These are phyloP conservation scores for Berkeleyomyces basicola DNA, from an alignment of 2,329 filamentous ascomycete genomes.

Conservation along the genomic window DNA sequence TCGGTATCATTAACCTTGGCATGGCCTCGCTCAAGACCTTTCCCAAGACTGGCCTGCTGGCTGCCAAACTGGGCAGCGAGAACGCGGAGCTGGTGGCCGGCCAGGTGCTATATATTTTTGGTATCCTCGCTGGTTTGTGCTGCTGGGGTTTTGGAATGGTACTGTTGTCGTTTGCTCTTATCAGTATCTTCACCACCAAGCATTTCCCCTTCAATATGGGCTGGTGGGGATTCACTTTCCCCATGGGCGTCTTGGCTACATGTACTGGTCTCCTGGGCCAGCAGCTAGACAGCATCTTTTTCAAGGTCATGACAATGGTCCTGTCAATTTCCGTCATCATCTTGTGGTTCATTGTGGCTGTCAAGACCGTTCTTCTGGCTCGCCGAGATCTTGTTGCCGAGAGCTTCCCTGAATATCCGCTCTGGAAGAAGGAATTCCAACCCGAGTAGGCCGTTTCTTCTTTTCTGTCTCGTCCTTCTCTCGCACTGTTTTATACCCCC, in stretches of 20 bases:
- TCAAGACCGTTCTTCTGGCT: conserved; percentile 23
- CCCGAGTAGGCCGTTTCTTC: conserved; percentile 4
- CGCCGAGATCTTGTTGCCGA: conserved; percentile 11
- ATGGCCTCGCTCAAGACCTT: conserved; percentile 28
- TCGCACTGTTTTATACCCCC: not conserved
- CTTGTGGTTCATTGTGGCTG: conserved; percentile 27
- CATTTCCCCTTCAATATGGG: conserved; percentile 30
- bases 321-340: conserved; percentile 25
- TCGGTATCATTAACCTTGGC: conserved; percentile 36
- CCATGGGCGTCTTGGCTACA: conserved; percentile 27
- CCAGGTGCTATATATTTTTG: conserved; percentile 40
- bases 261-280: conserved; percentile 25
- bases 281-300: conserved; percentile 28
- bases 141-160: conserved; percentile 31
- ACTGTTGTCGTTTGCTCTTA: conserved; percentile 28
- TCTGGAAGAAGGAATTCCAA: conserved; percentile 14
- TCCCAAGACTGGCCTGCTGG: conserved; percentile 21
- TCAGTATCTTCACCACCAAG: conserved; percentile 25
- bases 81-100: conserved; percentile 21
- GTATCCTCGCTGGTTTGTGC: conserved; percentile 29
- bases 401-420: conserved; percentile 12
- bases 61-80: conserved; percentile 16
- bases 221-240: conserved; percentile 33
- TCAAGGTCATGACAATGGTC: conserved; percentile 25
- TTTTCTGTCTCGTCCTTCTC: not conserved